Conservation (phyloP, 2,329 filamentous ascomycete genomes). For the Teratosphaeria viscida region DNA sequence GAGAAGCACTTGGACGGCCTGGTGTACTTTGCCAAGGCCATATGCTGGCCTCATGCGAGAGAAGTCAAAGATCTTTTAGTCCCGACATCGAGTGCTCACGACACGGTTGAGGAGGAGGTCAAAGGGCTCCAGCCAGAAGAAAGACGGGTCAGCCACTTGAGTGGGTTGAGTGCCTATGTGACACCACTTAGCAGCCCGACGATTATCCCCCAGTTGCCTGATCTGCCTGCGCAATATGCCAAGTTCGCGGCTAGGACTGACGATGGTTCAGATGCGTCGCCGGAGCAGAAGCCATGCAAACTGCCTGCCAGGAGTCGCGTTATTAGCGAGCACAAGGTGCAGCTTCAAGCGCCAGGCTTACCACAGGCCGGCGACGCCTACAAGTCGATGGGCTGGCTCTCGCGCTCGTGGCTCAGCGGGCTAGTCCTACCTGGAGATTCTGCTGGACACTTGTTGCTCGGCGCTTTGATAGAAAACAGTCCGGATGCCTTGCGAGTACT, state of each 20-base stretch:
- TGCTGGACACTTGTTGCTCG: constrained; percentile 45
- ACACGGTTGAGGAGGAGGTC: neutral
- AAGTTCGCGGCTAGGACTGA: neutral
- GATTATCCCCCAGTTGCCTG: neutral
- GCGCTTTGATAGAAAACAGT: constrained; percentile 46
- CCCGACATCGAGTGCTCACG: neutral
- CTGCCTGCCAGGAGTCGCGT: constrained; percentile 7
- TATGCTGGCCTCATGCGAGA: constrained; percentile 38
- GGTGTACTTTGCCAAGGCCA: constrained; percentile 38
- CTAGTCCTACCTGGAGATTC: constrained; percentile 45
- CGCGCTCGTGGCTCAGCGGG: constrained; percentile 45
- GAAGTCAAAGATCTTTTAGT: constrained; percentile 5
- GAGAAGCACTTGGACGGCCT: constrained; percentile 40
- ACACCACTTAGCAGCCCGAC: constrained; percentile 13
- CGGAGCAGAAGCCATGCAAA: neutral
- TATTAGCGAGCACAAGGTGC: constrained; percentile 11
- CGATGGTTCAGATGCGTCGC: neutral
- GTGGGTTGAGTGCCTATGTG: constrained; percentile 9
- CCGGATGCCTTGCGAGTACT: constrained; percentile 36
- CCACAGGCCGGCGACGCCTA: constrained; percentile 3
- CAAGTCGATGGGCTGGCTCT: constrained; percentile 35
- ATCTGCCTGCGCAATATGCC: neutral
- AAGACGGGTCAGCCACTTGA: constrained; percentile 6
- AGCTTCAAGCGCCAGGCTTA: constrained; percentile 3
- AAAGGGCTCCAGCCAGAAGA: neutral